Conservation (phyloP, 345 rosid species). For the Salix purpurea region DNA sequence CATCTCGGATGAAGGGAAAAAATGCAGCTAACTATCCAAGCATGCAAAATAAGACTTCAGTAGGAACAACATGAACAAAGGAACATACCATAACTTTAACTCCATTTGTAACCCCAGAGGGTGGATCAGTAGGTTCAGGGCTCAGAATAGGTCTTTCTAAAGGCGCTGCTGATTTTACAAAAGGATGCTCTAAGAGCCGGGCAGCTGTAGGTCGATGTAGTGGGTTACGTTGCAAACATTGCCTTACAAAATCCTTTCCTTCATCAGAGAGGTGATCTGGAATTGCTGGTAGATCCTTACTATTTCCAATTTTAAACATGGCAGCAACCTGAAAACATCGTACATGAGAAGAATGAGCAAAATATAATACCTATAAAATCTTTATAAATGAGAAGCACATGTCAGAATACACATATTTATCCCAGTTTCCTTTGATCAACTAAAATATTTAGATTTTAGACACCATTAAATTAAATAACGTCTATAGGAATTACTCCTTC, state of each 20-base stretch:
- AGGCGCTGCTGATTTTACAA: conserved; percentile 51
- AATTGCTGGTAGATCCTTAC: conserved; percentile 70
- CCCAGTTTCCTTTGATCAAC: neutral
- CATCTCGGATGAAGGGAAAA: conserved; percentile 1
- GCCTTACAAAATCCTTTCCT: conserved; percentile 60
- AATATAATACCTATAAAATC: neutral
- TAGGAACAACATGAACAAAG: neutral
- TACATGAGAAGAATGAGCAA: neutral
- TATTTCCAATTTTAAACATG: conserved; percentile 74
- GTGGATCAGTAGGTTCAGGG: conserved; percentile 38
- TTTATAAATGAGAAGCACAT: neutral
- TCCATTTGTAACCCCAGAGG: conserved; percentile 38
- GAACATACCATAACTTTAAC: conserved; percentile 53
- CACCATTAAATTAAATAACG: neutral
- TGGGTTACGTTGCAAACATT: conserved; percentile 65
- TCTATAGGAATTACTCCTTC: conserved; percentile 54
- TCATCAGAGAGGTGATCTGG: conserved; percentile 63
- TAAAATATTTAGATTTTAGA: neutral
- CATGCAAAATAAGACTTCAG: neutral
- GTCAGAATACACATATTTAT: neutral
- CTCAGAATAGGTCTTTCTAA: conserved; percentile 45
- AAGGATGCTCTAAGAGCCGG: conserved; percentile 55
- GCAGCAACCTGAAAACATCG: conserved; percentile 36
- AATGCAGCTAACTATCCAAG: neutral
- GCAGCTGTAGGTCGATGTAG: conserved; percentile 52